Percentiles rank a stretch among this genome's conserved stretches.
These are phyloP conservation scores for Scutellaria minor DNA, from an alignment of 257 asterid genomes.

Conservation along the genomic window DNA sequence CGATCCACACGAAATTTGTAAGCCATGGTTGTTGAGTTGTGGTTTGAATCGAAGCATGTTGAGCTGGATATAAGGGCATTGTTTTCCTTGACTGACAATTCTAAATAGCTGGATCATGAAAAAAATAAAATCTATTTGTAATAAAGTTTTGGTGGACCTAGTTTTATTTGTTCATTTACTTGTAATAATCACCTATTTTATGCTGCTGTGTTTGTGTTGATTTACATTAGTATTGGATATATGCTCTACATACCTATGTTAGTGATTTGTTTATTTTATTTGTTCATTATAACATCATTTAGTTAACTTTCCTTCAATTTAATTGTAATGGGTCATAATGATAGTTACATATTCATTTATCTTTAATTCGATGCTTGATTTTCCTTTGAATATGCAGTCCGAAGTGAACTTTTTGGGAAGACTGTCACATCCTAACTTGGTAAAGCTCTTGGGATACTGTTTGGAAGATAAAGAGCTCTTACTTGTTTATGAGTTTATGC, in stretches of 20 bases:
- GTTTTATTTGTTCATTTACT: slow-evolving; percentile 4
- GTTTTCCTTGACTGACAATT: background rate
- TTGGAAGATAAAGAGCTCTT: slow-evolving; percentile 59
- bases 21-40: background rate
- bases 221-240: background rate
- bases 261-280: background rate
- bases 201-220: background rate
- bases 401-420: slow-evolving; percentile 66
- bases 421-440: slow-evolving; percentile 64
- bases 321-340: background rate
- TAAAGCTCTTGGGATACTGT: slow-evolving; percentile 67
- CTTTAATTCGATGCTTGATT: background rate
- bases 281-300: slow-evolving; percentile 3
- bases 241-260: background rate
- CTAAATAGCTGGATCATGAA: background rate
- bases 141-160: background rate
- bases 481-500: slow-evolving; percentile 65
- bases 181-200: background rate
- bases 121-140: background rate
- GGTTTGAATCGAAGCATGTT: background rate
- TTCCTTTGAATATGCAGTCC: slow-evolving; percentile 48
- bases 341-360: background rate
- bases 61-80: slow-evolving; percentile 17
- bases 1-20: background rate
- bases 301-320: background rate